phyloP scores from a whole-genome alignment of 2,329 filamentous ascomycete genomes.

The Venturia nashicola region DNA sequence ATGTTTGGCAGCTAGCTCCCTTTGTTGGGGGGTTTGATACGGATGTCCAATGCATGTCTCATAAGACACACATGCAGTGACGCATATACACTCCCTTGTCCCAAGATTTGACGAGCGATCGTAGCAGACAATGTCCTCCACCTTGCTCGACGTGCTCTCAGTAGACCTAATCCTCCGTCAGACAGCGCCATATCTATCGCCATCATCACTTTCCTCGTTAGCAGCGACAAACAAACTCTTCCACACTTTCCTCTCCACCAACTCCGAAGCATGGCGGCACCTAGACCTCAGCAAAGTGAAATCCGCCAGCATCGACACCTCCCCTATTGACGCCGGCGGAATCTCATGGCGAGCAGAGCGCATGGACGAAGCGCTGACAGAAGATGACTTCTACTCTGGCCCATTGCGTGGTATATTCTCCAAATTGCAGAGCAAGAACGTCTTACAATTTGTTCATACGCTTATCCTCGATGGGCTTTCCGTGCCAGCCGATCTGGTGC shows the following conservation, averaged over 20 bases:
- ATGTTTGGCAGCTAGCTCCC: too few relatives aligned
- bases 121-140: too few relatives aligned
- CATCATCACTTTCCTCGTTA: constrained; percentile 56
- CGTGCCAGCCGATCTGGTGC: constrained; percentile 69
- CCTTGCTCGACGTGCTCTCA: constrained; percentile 61
- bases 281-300: constrained; percentile 64
- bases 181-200: constrained; percentile 62
- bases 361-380: constrained; percentile 63
- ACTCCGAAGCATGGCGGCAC: constrained; percentile 66
- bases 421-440: constrained; percentile 36
- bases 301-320: constrained; percentile 21
- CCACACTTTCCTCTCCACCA: constrained; percentile 35
- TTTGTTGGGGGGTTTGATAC: too few relatives aligned
- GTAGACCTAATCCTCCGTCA: constrained; percentile 71
- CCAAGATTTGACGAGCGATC: too few relatives aligned
- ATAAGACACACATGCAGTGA: too few relatives aligned
- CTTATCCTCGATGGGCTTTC: constrained; percentile 62
- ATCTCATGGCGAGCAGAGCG: constrained; percentile 56
- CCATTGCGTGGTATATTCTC: constrained; percentile 63
- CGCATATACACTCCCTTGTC: too few relatives aligned
- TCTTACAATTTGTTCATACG: constrained; percentile 43
- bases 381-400: constrained; percentile 76
- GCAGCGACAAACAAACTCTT: constrained; percentile 56
- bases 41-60: too few relatives aligned
- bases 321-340: constrained; percentile 48